Evolutionary conservation across 306 rosid genomes (phyloP).

Genomic region (Rubus idaeus): DNA sequence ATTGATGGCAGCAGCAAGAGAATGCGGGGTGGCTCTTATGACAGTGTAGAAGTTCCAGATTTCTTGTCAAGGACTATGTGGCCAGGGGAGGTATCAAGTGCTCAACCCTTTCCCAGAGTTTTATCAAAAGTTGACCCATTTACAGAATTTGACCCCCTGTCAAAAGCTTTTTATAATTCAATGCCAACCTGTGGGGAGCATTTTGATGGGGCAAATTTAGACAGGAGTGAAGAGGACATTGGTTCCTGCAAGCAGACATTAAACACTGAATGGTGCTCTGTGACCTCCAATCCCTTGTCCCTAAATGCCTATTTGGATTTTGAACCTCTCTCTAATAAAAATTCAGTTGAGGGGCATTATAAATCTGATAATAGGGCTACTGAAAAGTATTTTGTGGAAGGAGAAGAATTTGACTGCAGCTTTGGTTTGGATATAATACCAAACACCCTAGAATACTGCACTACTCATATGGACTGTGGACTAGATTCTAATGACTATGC

Average conservation of each 20-base stretch:
- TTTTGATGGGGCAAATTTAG: slow-evolving; percentile 39
- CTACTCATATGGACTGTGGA: slow-evolving; percentile 35
- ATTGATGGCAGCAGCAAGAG: slow-evolving; percentile 31
- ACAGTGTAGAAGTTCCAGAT: slow-evolving; percentile 27
- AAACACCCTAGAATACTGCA: slow-evolving; percentile 32
- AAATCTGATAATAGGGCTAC: slow-evolving; percentile 35
- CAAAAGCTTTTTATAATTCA: slow-evolving; percentile 28
- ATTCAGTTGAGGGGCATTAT: slow-evolving; percentile 35
- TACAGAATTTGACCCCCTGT: slow-evolving; percentile 37
- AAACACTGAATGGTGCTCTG: slow-evolving; percentile 37
- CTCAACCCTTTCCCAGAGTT: slow-evolving; percentile 32
- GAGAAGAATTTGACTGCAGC: slow-evolving; percentile 37
- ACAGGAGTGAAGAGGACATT: slow-evolving; percentile 24
- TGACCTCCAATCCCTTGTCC: slow-evolving; percentile 31
- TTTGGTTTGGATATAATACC: slow-evolving; percentile 32
- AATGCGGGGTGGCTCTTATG: slow-evolving; percentile 29
- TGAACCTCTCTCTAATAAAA: slow-evolving; percentile 33
- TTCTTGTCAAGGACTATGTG: slow-evolving; percentile 26
- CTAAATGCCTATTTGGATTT: slow-evolving; percentile 35
- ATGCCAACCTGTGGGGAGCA: slow-evolving; percentile 18
- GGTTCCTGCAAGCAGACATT: slow-evolving; percentile 37
- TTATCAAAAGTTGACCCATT: slow-evolving; percentile 30
- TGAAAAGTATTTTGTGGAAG: slow-evolving; percentile 21
- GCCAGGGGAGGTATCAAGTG: slow-evolving; percentile 29
- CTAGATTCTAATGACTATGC: slow-evolving; percentile 34